phyloP scores from a whole-genome alignment of 192 early-diverging fungal genomes.

The Coemansia sp. region DNA sequence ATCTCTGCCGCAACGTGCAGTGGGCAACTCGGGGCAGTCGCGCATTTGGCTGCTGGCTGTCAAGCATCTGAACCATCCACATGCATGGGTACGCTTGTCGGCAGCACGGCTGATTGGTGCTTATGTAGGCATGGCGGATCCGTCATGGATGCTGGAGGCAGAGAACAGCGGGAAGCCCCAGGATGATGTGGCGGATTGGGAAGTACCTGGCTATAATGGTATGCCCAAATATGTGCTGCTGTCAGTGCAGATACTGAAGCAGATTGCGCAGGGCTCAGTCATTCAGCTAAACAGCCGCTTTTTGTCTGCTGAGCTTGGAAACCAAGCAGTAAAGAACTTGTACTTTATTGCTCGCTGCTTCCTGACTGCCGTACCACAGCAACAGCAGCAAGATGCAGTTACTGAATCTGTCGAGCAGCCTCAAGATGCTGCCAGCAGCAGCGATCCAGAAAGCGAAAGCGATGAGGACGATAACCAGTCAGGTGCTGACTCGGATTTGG shows the following conservation, averaged over 20 bases:
- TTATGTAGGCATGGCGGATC: constrained; percentile 71
- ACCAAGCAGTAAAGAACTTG: constrained; percentile 90
- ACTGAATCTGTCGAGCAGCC: constrained; percentile 8
- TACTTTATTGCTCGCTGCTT: constrained; percentile 86
- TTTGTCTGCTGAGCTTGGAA: constrained; percentile 75
- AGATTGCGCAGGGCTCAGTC: constrained; percentile 55
- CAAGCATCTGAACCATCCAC: constrained; percentile 79
- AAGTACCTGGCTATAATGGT: constrained; percentile 23
- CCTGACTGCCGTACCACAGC: constrained; percentile 26
- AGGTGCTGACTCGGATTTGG: constrained; percentile 17
- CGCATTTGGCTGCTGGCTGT: constrained; percentile 67
- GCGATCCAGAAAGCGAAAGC: constrained; percentile 16
- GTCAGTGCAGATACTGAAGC: constrained; percentile 44
- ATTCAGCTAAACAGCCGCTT: constrained; percentile 66
- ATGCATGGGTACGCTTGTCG: constrained; percentile 82
- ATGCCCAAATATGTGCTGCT: constrained; percentile 33
- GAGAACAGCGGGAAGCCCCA: constrained; percentile 9
- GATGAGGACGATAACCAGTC: constrained; percentile 36
- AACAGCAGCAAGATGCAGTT: neutral
- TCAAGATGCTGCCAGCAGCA: constrained; percentile 19
- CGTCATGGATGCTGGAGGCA: constrained; percentile 51
- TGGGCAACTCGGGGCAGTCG: constrained; percentile 49
- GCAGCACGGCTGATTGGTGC: constrained; percentile 70
- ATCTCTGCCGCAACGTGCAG: constrained; percentile 54
- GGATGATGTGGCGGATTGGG: constrained; percentile 16